Base-by-base conservation (phyloP, 352 stramenopile species). In the Pythium phragmitis region DNA sequence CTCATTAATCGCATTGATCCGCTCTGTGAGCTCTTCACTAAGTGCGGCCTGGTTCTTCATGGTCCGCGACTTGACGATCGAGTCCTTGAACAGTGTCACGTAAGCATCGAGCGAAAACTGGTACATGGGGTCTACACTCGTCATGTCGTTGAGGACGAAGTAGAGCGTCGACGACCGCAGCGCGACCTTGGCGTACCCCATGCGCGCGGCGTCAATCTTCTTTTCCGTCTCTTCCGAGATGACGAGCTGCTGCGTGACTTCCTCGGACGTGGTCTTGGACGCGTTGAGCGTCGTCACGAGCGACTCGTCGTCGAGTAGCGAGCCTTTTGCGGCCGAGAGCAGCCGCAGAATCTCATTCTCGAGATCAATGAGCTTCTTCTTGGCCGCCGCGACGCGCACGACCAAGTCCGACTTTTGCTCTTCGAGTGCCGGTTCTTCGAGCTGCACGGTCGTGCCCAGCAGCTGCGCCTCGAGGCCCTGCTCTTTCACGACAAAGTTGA, bases 401-500 rank as follows among this genome's bases (percentile, higher is more conserved):
- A 95, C 87, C 0, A 96, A 65, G 46, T 98, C 92, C 0, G 88
- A 95, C 49, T 98, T 98, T 60, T 99, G 89, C 56, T 98, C 89
- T 65, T 99, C 96, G 0, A 99, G 76, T 13, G 91, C 89, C 5
- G 96, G 96, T 50, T 98, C 84, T 73, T 99, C 96, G 13, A 96
- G 76, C 57, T 98, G 89, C 23, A 99, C 94, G 0, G 98, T 97
- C 21, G 96, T 97, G 43, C 88, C 90, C 11, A 99, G 80, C 9
- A 99, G 73, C 68, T 99, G 96, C 4, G 87, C 94, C 58, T 98
- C 95, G 0, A 99, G 79, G 11, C 96, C 96, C 36, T 98, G 86
- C 60, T 98, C 88, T 56, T 97, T 99, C 4, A 99, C 96, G 42
- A 96, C 86, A 69, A 99, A 99, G 66, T 99, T 99, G 14, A 99